Evolutionary conservation across 2,329 filamentous ascomycete genomes (phyloP).

Genomic region (Ceratocystis eucalypticola): DNA sequence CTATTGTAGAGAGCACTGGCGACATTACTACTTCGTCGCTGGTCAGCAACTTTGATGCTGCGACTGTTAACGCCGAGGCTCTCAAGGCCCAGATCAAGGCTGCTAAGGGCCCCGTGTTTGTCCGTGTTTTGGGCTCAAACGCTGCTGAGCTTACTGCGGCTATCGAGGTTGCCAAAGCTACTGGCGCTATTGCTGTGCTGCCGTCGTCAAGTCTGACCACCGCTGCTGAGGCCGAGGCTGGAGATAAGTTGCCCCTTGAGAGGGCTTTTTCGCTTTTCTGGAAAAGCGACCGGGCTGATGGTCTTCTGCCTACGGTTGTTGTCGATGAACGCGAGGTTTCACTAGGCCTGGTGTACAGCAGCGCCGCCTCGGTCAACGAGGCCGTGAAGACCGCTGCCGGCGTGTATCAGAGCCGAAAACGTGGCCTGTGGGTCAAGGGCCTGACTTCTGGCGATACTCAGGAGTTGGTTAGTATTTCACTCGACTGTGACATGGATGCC

Average conservation of each 20-base stretch:
- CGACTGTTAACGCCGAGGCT: conserved; percentile 28
- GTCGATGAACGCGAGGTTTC: conserved; percentile 76
- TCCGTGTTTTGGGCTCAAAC: conserved; percentile 37
- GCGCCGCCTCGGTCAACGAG: conserved; percentile 75
- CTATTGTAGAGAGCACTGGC: conserved; percentile 35
- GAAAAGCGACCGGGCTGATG: conserved; percentile 68
- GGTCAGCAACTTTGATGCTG: conserved; percentile 38
- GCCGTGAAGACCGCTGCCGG: conserved; percentile 65
- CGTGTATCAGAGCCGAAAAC: conserved; percentile 92
- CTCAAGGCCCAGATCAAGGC: conserved; percentile 35
- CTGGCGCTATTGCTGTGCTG: conserved; percentile 56
- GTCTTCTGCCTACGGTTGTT: conserved; percentile 78
- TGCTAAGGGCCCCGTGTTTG: conserved; percentile 36
- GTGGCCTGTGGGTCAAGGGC: conserved; percentile 93
- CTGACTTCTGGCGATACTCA: conserved; percentile 89
- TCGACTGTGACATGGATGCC: conserved; percentile 91
- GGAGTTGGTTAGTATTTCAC: conserved; percentile 66
- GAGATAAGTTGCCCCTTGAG: conserved; percentile 46
- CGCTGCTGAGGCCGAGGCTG: conserved; percentile 44
- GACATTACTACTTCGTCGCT: conserved; percentile 39
- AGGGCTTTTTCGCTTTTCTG: conserved; percentile 62
- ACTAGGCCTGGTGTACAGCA: conserved; percentile 88
- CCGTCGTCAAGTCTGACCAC: conserved; percentile 57
- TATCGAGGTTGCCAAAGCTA: conserved; percentile 35
- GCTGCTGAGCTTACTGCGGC: conserved; percentile 27